phyloP scores from a whole-genome alignment of 176 grass and related monocot species.

The Saccharum officinarum region DNA sequence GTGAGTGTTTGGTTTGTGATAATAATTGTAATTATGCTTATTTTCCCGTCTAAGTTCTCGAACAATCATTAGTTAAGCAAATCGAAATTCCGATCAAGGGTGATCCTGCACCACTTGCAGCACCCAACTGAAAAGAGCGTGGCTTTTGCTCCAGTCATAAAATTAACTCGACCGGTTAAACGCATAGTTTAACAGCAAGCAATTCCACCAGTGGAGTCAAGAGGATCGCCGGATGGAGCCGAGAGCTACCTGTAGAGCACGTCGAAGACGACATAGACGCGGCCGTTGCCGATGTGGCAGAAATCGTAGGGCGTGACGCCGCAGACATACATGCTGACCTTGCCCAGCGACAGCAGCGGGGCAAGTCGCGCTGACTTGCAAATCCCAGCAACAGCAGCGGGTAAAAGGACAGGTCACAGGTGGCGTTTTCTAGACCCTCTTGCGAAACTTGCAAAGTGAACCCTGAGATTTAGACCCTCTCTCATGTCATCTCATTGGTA shows the following conservation, averaged over 20 bases:
- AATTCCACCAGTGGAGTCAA: background rate
- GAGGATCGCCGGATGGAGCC: background rate
- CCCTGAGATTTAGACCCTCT: background rate
- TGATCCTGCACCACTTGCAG: background rate
- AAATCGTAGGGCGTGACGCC: slow-evolving; percentile 73
- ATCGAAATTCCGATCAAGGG: background rate
- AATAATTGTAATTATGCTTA: too few species aligned
- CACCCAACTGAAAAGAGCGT: background rate
- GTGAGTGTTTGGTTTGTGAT: too few species aligned
- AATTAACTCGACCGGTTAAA: too few species aligned
- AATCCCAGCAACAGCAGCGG: background rate
- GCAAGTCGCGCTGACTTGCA: background rate
- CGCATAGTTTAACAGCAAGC: background rate
- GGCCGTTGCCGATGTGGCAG: slow-evolving; percentile 70
- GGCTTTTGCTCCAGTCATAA: background rate
- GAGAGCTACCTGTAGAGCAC: background rate
- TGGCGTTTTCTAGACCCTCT: too few species aligned
- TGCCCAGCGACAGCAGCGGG: background rate
- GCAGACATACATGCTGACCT: slow-evolving; percentile 73
- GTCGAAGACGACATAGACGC: background rate
- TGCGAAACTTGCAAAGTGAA: background rate
- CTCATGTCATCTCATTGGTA: too few species aligned
- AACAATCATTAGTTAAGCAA: background rate
- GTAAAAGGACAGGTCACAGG: too few species aligned
- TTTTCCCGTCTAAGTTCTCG: too few species aligned